phyloP scores from a whole-genome alignment of 192 early-diverging fungal species.

The Linnemannia elongata region DNA sequence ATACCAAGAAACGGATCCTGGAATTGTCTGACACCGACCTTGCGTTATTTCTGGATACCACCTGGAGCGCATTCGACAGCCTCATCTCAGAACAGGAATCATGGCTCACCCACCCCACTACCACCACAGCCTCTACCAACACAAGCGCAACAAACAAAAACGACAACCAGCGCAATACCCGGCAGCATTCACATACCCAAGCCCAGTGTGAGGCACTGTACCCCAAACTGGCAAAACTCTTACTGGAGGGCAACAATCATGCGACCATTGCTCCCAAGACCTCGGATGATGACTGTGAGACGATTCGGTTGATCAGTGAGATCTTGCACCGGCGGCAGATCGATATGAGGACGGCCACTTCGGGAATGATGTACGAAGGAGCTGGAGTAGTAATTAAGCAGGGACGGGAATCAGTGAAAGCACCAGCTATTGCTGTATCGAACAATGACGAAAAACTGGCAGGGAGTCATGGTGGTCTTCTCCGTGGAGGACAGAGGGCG shows the following conservation, averaged over 20 bases:
- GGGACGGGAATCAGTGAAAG: background rate
- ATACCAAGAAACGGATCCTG: background rate
- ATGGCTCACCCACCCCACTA: background rate
- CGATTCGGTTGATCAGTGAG: conserved; percentile 30
- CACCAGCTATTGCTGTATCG: background rate
- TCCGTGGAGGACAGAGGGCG: background rate
- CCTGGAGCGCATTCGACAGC: conserved; percentile 35
- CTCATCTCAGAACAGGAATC: conserved; percentile 35
- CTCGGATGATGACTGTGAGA: conserved; percentile 53
- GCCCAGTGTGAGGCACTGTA: conserved; percentile 9
- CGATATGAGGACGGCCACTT: background rate
- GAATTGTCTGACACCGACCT: conserved; percentile 27
- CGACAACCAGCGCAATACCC: background rate
- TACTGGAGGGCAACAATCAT: conserved; percentile 27
- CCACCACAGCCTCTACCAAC: background rate
- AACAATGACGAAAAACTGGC: background rate
- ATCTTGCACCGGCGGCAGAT: conserved; percentile 29
- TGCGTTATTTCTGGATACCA: conserved; percentile 12
- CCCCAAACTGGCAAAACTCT: conserved; percentile 23
- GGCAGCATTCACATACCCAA: background rate
- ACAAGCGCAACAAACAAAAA: background rate
- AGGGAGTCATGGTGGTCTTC: background rate
- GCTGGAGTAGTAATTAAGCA: background rate
- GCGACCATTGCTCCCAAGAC: conserved; percentile 21
- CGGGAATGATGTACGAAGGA: background rate